Percentiles rank a stretch among this genome's conserved stretches.
phyloP scores from a whole-genome alignment of 257 asterid genomes.

The Vinca minor region DNA sequence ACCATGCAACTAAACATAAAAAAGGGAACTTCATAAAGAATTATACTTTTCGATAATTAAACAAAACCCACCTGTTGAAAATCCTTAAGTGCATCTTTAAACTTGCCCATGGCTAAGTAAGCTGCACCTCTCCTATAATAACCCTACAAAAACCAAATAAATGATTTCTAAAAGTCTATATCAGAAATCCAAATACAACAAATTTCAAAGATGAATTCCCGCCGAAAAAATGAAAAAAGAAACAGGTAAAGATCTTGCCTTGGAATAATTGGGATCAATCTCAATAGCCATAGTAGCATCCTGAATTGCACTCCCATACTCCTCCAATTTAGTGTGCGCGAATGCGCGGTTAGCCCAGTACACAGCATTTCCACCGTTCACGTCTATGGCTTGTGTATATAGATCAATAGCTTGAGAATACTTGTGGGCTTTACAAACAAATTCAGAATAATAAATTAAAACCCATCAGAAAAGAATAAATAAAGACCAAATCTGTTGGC shows the following conservation, averaged over 20 bases:
- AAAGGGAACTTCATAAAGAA: conserved; percentile 1
- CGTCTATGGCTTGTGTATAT: conserved; percentile 80
- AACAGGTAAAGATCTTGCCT: conserved; percentile 46
- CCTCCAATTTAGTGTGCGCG: conserved; percentile 92
- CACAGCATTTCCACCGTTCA: conserved; percentile 61
- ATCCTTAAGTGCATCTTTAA: conserved; percentile 89
- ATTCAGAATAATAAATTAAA: conserved; percentile 11
- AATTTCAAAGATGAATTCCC: neutral
- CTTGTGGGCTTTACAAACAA: conserved; percentile 53
- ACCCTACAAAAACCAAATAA: conserved; percentile 45
- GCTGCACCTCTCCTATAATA: conserved; percentile 97
- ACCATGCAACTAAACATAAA: conserved; percentile 13
- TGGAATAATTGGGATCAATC: conserved; percentile 78
- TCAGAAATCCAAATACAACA: conserved; percentile 6
- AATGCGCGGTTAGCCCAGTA: conserved; percentile 98
- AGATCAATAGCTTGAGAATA: conserved; percentile 89
- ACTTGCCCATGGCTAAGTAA: conserved; percentile 87
- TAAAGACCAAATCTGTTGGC: too few relatives aligned
- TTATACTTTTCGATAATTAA: neutral
- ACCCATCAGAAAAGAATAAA: too few relatives aligned
- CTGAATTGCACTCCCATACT: conserved; percentile 92
- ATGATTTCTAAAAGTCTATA: conserved; percentile 6
- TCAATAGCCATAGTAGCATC: conserved; percentile 85
- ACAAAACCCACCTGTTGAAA: conserved; percentile 60
- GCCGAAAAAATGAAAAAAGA: too few relatives aligned